Conservation (phyloP, 2,329 filamentous ascomycete species). For the Xylariaceae sp. region DNA sequence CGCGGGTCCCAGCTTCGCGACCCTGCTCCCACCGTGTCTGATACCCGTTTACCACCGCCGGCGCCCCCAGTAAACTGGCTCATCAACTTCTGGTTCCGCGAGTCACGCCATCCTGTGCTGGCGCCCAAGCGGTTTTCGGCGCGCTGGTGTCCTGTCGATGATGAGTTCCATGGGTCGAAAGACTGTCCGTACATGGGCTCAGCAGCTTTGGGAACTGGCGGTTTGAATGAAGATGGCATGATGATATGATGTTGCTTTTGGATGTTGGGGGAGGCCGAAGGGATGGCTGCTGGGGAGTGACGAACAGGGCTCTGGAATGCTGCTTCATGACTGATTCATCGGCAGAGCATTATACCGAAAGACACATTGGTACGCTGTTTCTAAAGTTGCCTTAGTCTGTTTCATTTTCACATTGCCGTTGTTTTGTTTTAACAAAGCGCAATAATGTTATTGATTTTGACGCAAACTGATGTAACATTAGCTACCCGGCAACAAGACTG, state of each 20-base stretch:
- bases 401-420: no score
- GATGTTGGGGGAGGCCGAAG: conserved; percentile 3
- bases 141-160: conserved; percentile 79
- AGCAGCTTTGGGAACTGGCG: conserved; percentile 43
- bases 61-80: conserved; percentile 69
- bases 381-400: neutral
- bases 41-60: conserved; percentile 65
- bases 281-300: conserved; percentile 1
- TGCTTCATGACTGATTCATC: conserved; percentile 17
- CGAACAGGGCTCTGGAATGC: neutral
- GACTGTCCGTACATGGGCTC: conserved; percentile 50
- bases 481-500: conserved; percentile 6
- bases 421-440: no score
- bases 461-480: no score
- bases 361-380: neutral
- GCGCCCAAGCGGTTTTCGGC: conserved; percentile 68
- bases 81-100: conserved; percentile 71
- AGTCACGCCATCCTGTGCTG: conserved; percentile 74
- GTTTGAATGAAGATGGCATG: conserved; percentile 34
- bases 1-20: conserved; percentile 61
- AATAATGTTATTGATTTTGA: no score
- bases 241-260: conserved; percentile 13
- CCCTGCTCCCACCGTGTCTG: conserved; percentile 70
- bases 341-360: neutral
- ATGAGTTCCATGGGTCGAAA: conserved; percentile 76